Conservation (phyloP, 1,284 basidiomycete species). For the Pascua guehoae region DNA sequence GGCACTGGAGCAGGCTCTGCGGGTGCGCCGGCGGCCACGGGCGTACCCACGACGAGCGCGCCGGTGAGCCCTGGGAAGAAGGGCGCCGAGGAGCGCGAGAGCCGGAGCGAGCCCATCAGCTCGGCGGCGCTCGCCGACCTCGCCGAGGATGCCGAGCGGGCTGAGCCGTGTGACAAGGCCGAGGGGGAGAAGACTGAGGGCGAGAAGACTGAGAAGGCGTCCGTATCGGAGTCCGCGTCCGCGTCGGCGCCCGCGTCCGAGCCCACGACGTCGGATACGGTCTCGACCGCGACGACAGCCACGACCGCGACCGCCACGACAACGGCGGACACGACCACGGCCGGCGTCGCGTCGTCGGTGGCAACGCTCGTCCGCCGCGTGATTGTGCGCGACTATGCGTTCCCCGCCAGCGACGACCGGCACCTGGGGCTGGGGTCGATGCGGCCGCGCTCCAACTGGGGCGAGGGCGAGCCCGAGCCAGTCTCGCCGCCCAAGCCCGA, state of each 20-base stretch:
- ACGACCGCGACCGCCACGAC: background rate
- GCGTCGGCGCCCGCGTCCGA: background rate
- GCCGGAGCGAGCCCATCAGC: background rate
- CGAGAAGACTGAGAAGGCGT: background rate
- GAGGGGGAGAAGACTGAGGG: background rate
- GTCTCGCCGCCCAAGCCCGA: constrained; percentile 8
- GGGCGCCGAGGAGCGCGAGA: background rate
- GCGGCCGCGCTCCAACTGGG: constrained; percentile 16
- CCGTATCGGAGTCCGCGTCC: background rate
- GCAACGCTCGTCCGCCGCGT: constrained; percentile 18
- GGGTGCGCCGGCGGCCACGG: background rate
- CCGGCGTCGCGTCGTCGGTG: background rate
- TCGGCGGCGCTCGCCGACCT: background rate
- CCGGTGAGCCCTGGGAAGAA: background rate
- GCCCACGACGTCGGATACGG: background rate
- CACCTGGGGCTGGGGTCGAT: constrained; percentile 25
- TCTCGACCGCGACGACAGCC: background rate
- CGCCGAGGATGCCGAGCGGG: background rate
- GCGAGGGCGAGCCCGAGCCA: constrained; percentile 18
- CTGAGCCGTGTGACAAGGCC: no score
- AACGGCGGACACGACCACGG: background rate
- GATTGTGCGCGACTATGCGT: constrained; percentile 42
- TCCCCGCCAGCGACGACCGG: constrained; percentile 29
- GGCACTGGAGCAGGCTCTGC: background rate
- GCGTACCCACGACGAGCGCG: background rate